Conservation (phyloP, 495 filamentous ascomycete genomes). For the Tuber microsphaerosporum region DNA sequence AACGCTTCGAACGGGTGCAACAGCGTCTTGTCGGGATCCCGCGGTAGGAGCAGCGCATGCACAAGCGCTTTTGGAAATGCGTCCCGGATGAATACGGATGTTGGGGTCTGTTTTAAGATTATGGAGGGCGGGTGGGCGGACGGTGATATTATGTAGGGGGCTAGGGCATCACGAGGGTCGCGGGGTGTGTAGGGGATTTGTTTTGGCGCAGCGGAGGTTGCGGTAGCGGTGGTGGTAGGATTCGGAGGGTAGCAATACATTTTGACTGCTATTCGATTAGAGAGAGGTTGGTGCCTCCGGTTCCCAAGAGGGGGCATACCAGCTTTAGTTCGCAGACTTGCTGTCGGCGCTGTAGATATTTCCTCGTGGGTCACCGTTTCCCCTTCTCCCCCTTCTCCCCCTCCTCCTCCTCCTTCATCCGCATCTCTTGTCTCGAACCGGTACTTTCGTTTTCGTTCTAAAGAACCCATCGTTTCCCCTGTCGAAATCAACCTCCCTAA, state of each 20-base stretch:
- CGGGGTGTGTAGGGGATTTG: not conserved
- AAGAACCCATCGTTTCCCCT: not conserved
- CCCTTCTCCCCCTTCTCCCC: not conserved
- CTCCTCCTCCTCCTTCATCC: not conserved
- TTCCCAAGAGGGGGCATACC: not conserved
- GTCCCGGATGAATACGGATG: conserved; percentile 75
- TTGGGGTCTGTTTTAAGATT: not conserved
- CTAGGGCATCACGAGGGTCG: not conserved
- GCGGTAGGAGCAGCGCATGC: conserved; percentile 80
- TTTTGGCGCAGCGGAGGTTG: not conserved
- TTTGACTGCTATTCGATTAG: not conserved
- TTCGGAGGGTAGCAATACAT: not conserved
- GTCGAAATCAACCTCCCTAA: not conserved
- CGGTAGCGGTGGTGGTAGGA: not conserved
- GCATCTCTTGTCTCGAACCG: not conserved
- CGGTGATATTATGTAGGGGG: conserved; percentile 1
- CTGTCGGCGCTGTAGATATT: not conserved
- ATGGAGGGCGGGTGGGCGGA: not conserved
- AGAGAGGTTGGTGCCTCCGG: not conserved
- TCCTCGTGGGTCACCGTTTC: not conserved
- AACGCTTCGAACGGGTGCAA: conserved; percentile 76
- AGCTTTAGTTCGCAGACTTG: not conserved
- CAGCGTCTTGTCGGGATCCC: conserved; percentile 54
- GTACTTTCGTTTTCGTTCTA: not conserved
- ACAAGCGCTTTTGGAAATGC: conserved; percentile 75